Base-by-base conservation (phyloP, 192 early-diverging fungal species). In the Coemansia sp. region DNA sequence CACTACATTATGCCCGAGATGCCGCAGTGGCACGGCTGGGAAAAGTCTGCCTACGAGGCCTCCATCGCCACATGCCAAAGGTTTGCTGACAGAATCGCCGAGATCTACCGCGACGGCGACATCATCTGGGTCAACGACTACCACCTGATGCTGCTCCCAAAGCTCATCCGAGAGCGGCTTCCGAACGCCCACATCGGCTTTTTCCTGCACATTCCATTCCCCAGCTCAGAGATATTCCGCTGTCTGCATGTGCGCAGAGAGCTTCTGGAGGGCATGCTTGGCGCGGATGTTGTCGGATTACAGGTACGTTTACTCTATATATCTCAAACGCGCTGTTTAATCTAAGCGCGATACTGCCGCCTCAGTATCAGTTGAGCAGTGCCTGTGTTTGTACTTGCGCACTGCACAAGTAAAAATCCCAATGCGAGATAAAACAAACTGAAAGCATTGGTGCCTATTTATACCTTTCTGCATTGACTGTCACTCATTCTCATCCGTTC, bases 101-200 rank as follows among this genome's bases (percentile, higher is more conserved):
- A 87, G 63, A 83, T 83, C 40, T 94, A 98, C 72, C 85, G 85
- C 30, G 81, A 85, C 10, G 92, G 91, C 36, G 96, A 98, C 75
- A 90, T 95, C 57, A 91, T 98, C 62, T 98, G 95, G 95, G 86
- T 98, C 67, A 96, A 98, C 72, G 96, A 98, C 85, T 98, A 98
- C 71, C 96, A 98, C 73, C 82, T 98, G 56, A 92, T 97, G 91
- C 83, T 98, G 42, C 86, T 98, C 22, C 96, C 96, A 5, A 79
- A 76, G 51, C 90, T 98, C 87, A 77, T 98, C 33, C 86, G 96
- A 50, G 78, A 93, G 80, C 85, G 84, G 12, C 71, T 96, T 30
- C 96, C 96, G 1, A 68, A 86, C 28, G 95, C 95, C 32, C 92
- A 88, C 30, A 94, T 98, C 59, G 96, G 94, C 2, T 97, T 98